Percentiles rank a stretch among this genome's conserved stretches.
phyloP scores from a whole-genome alignment of 2,329 filamentous ascomycete genomes.

The Clonostachys rosea region DNA sequence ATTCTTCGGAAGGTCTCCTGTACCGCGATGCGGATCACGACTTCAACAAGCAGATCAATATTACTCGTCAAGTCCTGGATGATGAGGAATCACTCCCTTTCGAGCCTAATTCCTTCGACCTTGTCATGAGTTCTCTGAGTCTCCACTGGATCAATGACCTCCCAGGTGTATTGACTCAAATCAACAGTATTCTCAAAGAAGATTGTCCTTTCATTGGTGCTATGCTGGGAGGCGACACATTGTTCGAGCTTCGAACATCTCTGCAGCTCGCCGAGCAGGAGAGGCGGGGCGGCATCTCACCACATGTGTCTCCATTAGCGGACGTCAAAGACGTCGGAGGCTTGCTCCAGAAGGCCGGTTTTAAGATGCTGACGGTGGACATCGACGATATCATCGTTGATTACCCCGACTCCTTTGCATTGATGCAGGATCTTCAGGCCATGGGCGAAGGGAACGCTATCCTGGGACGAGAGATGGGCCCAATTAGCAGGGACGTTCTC shows the following conservation, averaged over 20 bases:
- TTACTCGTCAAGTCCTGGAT: slow-evolving; percentile 70
- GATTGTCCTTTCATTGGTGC: slow-evolving; percentile 90
- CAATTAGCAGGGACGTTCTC: slow-evolving; percentile 76
- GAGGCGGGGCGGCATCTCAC: slow-evolving; percentile 83
- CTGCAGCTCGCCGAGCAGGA: slow-evolving; percentile 91
- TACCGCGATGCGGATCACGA: slow-evolving; percentile 72
- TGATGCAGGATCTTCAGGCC: slow-evolving; percentile 91
- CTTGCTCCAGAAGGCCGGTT: slow-evolving; percentile 79
- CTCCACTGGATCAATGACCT: slow-evolving; percentile 98
- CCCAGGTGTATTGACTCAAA: slow-evolving; percentile 75
- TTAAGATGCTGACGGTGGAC: slow-evolving; percentile 94
- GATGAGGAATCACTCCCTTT: slow-evolving; percentile 75
- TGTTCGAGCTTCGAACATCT: slow-evolving; percentile 90
- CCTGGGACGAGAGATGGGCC: slow-evolving; percentile 74
- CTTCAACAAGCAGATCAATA: slow-evolving; percentile 70
- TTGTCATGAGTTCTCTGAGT: slow-evolving; percentile 82
- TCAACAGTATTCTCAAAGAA: slow-evolving; percentile 83
- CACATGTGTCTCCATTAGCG: slow-evolving; percentile 85
- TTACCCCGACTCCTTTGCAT: slow-evolving; percentile 81
- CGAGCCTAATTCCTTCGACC: slow-evolving; percentile 73
- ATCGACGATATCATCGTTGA: slow-evolving; percentile 96
- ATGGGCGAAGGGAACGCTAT: slow-evolving; percentile 97
- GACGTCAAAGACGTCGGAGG: slow-evolving; percentile 91
- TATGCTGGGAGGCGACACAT: slow-evolving; percentile 92
- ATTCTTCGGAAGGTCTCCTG: slow-evolving; percentile 73